Conservation (phyloP, 106 monocot genomes). For the Phalaenopsis aphrodite region DNA sequence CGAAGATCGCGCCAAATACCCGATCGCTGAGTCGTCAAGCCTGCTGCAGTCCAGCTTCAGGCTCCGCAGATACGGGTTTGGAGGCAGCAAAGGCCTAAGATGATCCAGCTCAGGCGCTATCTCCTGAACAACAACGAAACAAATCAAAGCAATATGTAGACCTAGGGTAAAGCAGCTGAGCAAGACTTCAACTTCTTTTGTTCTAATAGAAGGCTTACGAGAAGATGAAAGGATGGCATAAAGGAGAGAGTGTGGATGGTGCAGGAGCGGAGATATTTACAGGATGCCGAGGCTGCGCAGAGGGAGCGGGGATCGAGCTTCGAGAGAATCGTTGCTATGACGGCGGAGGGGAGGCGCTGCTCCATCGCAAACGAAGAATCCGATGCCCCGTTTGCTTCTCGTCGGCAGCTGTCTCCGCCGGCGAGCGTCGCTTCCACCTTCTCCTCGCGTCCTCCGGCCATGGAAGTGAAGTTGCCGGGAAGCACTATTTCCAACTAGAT, state of each 20-base stretch:
- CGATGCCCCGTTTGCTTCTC: not conserved
- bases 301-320: conserved; percentile 74
- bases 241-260: conserved; percentile 60
- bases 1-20: conserved; percentile 27
- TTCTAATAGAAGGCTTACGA: conserved; percentile 21
- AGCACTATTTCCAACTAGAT: too few relatives aligned
- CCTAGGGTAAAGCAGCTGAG: not conserved
- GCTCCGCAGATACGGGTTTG: conserved; percentile 62
- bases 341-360: conserved; percentile 41
- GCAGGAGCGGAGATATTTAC: conserved; percentile 50
- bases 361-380: conserved; percentile 3
- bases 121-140: conserved; percentile 37
- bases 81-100: conserved; percentile 56
- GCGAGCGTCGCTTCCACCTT: not conserved
- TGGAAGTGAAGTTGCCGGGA: not conserved
- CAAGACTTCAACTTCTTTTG: not conserved
- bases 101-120: conserved; percentile 59
- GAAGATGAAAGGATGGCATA: conserved; percentile 60
- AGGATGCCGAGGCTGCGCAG: conserved; percentile 60
- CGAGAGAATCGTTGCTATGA: conserved; percentile 63
- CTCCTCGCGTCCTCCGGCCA: not conserved
- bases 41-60: conserved; percentile 66
- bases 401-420: not conserved
- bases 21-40: conserved; percentile 55
- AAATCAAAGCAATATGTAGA: not conserved